Conservation (phyloP, 306 rosid species). For the Quercus ilex region DNA sequence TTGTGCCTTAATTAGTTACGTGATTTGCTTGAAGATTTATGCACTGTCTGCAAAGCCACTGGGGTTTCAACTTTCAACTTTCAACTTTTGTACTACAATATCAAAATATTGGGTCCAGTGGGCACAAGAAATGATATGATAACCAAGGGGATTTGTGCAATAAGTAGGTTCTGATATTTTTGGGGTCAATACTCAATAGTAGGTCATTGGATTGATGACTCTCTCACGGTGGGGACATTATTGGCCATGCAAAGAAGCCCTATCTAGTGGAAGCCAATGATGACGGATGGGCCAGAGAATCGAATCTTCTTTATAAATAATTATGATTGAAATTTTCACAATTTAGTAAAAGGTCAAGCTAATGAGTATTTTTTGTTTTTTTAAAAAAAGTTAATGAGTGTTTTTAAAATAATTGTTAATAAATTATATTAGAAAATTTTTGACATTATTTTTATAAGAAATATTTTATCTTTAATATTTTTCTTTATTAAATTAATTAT, state of each 20-base stretch:
- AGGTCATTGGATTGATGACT: neutral
- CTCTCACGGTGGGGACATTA: neutral
- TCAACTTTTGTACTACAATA: neutral
- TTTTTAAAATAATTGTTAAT: too few species aligned
- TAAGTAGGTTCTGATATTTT: neutral
- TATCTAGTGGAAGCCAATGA: slow-evolving; percentile 10
- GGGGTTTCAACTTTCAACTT: neutral
- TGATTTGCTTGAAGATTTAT: neutral
- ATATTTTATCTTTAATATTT: too few species aligned
- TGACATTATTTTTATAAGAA: too few species aligned
- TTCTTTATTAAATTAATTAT: too few species aligned
- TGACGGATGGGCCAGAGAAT: slow-evolving; percentile 12
- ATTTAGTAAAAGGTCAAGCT: neutral
- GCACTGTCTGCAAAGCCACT: neutral
- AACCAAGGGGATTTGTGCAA: neutral
- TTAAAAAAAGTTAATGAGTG: neutral
- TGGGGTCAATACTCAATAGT: neutral
- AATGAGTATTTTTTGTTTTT: too few species aligned
- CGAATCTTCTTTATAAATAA: slow-evolving; percentile 14
- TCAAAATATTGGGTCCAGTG: slow-evolving; percentile 5
- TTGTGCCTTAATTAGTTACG: neutral
- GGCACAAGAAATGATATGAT: slow-evolving; percentile 9
- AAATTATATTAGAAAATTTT: too few species aligned
- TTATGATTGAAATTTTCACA: neutral
- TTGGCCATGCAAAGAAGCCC: neutral